These are phyloP conservation scores for Emmonsia crescens DNA, from an alignment of 2,329 filamentous ascomycete genomes.

Conservation along the genomic window DNA sequence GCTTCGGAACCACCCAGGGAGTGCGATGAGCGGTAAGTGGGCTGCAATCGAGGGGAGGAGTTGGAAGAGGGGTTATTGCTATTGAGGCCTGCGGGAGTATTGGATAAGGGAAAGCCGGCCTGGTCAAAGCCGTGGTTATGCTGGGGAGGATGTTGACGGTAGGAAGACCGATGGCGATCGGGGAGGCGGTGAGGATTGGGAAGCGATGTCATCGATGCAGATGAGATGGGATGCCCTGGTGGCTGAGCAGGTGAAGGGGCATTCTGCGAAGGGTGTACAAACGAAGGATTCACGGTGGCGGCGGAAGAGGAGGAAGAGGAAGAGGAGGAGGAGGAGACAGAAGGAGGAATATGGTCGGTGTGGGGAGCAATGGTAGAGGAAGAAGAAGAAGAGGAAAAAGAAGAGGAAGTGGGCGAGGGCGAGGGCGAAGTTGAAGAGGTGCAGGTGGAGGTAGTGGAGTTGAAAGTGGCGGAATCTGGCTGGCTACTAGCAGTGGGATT, in stretches of 20 bases:
- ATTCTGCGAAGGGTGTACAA: constrained; percentile 1
- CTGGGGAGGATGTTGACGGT: constrained; percentile 14
- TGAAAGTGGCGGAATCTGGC: constrained; percentile 19
- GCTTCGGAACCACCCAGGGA: constrained; percentile 33
- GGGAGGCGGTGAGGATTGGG: constrained; percentile 2
- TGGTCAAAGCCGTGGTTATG: constrained; percentile 7
- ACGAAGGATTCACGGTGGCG: neutral
- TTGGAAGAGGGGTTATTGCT: constrained; percentile 24
- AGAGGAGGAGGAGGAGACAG: neutral
- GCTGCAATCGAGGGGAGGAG: constrained; percentile 36
- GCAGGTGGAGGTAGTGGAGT: constrained; percentile 18
- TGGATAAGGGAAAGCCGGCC: neutral
- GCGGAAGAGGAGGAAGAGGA: neutral
- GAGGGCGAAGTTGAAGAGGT: neutral
- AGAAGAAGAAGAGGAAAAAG: neutral
- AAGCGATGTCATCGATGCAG: constrained; percentile 41
- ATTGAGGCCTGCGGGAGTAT: neutral
- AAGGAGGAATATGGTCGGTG: neutral
- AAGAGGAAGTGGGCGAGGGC: neutral
- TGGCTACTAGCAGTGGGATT: neutral
- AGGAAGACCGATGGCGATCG: neutral
- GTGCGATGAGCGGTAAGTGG: constrained; percentile 34
- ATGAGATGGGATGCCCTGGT: constrained; percentile 4
- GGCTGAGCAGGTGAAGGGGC: neutral
- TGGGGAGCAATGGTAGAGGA: neutral